Base-by-base conservation (phyloP, 805 yeast genomes). In the Metschnikowia orientalis region DNA sequence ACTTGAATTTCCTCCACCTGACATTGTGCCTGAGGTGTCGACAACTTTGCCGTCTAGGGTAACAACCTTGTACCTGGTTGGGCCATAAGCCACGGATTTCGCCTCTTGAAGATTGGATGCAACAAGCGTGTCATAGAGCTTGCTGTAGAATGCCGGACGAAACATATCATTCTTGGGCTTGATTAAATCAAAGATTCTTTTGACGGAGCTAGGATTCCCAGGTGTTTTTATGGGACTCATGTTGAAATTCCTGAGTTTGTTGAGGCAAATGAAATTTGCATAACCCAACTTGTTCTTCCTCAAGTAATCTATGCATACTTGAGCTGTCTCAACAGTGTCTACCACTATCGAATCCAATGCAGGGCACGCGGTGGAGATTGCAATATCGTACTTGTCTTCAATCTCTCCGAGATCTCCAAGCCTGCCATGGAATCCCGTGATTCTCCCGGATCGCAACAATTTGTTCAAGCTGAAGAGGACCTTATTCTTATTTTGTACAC, bases 281-380 rank as follows among this genome's bases (percentile, higher is more conserved):
- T 89, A 81, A 1, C 99, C 99, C 15, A 90, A 66, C 40, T 79
- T 79, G 47, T 83, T 82, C 50, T 79, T 79, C 37, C 97, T 70
- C 51, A 92, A 69, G 50, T 85, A 80, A 25, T 85, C 90, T 35
- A 92, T 82, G 51, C 79, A 75, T 16, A 63, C 61, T 45, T 74
- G 79, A 1, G 78, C 81, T 2, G 71, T 69, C 44, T 73, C 79
- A 11, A 75, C 80, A 0, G 77, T 65, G 29, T 88, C 97, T 3
- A 92, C 97, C 11, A 92, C 97, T 70, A 88, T 78, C 41, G 94
- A 90, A 54, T 90, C 95, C 37, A 92, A 66, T 6, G 89, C 79
- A 1, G 95, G 88, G 44, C 92, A 87, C 0, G 96, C 97, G 0
- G 97, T 92, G 0, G 97, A 88, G 6, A 92, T 77, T 0, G 98